phyloP scores from a whole-genome alignment of 148 eudicot genomes.

The Silene conica region DNA sequence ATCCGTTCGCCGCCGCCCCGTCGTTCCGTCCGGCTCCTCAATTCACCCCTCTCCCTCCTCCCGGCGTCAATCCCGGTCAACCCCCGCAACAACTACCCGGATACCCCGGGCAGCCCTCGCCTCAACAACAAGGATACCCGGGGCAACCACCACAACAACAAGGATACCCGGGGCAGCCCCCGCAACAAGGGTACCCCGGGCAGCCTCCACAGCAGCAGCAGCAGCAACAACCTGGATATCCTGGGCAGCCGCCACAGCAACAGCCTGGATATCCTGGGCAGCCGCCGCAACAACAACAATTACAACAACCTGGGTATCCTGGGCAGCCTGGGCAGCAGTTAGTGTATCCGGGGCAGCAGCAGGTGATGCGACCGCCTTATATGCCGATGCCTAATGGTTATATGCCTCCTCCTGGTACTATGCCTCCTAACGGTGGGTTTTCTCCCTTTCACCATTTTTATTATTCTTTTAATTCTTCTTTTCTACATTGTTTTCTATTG shows the following conservation, averaged over 20 bases:
- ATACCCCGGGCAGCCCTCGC: background rate
- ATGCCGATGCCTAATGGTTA: conserved; percentile 54
- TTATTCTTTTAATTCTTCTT: background rate
- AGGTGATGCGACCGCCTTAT: conserved; percentile 39
- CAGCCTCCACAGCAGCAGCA: background rate
- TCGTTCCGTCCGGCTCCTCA: conserved; percentile 51
- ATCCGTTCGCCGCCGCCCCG: conserved; percentile 18
- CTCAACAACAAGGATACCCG: background rate
- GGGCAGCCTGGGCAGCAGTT: conserved; percentile 14
- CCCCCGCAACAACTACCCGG: conserved; percentile 28
- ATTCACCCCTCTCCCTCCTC: conserved; percentile 42
- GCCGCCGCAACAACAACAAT: background rate
- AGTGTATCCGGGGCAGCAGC: conserved; percentile 44
- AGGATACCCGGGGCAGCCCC: conserved; percentile 43
- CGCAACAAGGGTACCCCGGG: conserved; percentile 11
- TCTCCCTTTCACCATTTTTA: conserved; percentile 3
- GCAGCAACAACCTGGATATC: conserved; percentile 27
- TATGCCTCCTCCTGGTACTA: conserved; percentile 53
- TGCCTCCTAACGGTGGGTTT: conserved; percentile 80
- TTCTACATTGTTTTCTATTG: background rate
- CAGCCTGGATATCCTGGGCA: conserved; percentile 27
- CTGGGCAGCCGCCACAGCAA: conserved; percentile 23
- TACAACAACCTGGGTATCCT: too few relatives aligned
- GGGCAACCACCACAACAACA: conserved; percentile 14
- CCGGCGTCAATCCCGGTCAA: conserved; percentile 33